Percentiles rank a stretch among this genome's conserved stretches.
Conservation (phyloP, 306 rosid genomes). For the Fragaria ananassa region DNA sequence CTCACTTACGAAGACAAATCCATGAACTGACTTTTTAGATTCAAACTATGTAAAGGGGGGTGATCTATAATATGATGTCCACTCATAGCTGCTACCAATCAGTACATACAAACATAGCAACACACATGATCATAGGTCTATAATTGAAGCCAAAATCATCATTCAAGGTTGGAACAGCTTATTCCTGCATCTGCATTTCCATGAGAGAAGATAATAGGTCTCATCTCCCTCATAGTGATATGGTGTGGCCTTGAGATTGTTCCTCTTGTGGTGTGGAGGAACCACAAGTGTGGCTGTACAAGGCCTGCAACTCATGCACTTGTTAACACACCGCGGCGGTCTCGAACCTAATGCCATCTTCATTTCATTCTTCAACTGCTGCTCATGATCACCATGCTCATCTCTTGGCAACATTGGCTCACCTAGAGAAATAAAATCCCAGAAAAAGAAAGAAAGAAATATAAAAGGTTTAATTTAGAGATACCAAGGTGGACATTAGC, state of each 20-base stretch:
- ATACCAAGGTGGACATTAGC: neutral
- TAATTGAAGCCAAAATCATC: neutral
- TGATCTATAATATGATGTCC: neutral
- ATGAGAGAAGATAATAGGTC: constrained; percentile 76
- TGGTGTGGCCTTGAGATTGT: constrained; percentile 25
- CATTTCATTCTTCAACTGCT: constrained; percentile 35
- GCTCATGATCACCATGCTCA: constrained; percentile 6
- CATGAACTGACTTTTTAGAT: neutral
- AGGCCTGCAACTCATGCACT: constrained; percentile 71
- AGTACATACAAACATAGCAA: neutral
- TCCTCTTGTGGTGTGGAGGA: constrained; percentile 43
- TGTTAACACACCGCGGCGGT: constrained; percentile 77
- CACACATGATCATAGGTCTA: neutral
- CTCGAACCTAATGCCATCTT: constrained; percentile 71
- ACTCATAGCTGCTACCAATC: neutral
- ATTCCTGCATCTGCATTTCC: constrained; percentile 92
- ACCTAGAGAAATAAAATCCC: neutral
- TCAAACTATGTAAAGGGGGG: neutral
- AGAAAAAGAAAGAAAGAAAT: neutral
- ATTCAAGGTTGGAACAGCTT: constrained; percentile 75
- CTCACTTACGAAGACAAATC: neutral
- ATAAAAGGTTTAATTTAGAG: neutral
- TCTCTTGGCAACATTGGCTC: constrained; percentile 36
- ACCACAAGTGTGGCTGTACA: constrained; percentile 68
- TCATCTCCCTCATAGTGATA: constrained; percentile 41